Percentiles rank a stretch among this genome's conserved stretches.
Conservation (phyloP, 164 flowering plant genomes). For the Annona squamosa region DNA sequence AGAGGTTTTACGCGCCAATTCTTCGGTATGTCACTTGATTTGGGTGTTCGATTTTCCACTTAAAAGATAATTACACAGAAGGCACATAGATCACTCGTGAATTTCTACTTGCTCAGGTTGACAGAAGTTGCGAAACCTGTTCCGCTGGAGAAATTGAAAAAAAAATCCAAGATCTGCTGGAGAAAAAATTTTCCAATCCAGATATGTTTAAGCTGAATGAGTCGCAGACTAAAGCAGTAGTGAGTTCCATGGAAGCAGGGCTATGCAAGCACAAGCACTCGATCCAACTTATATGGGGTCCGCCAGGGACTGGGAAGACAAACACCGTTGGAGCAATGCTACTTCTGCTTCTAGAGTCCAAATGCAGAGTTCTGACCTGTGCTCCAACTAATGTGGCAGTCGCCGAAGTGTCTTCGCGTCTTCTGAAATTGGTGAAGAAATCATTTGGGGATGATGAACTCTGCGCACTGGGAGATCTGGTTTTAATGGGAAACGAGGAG, state of each 20-base stretch:
- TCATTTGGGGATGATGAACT: neutral
- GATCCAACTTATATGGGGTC: conserved; percentile 68
- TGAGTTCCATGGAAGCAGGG: conserved; percentile 19
- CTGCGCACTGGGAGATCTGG: conserved; percentile 47
- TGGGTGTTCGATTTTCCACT: neutral
- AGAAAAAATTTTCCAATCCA: neutral
- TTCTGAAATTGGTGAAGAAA: conserved; percentile 31
- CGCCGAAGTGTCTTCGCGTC: conserved; percentile 47
- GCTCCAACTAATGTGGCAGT: conserved; percentile 73
- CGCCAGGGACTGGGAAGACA: conserved; percentile 84
- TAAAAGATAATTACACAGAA: too few relatives aligned
- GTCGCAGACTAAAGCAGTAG: conserved; percentile 48
- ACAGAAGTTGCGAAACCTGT: conserved; percentile 25
- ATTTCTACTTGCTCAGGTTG: conserved; percentile 23
- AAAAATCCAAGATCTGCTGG: neutral
- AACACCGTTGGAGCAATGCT: conserved; percentile 49
- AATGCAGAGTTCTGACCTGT: conserved; percentile 41
- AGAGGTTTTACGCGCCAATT: neutral
- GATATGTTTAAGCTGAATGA: conserved; percentile 30
- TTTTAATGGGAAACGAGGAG: conserved; percentile 59
- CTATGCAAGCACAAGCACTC: conserved; percentile 29
- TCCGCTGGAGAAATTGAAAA: neutral
- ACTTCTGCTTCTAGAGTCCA: conserved; percentile 26
- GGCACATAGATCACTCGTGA: too few relatives aligned
- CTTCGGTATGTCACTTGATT: neutral